These are phyloP conservation scores for Globisporangium acanthophoron DNA, from an alignment of 352 stramenopile genomes.

Conservation along the genomic window DNA sequence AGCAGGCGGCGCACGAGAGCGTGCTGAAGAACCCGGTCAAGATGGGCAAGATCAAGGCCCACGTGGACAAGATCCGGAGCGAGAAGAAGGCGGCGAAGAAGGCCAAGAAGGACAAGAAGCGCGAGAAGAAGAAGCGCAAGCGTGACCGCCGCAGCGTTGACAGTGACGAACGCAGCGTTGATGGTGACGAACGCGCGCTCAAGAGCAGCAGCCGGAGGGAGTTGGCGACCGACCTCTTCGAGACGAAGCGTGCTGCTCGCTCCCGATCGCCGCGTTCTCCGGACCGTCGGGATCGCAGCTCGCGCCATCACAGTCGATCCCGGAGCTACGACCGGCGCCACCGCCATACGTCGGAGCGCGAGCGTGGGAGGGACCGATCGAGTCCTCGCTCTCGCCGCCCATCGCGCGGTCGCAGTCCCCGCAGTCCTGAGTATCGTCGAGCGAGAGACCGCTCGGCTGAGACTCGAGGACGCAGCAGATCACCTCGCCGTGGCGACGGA, in stretches of 20 bases:
- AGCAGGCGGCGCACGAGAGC: constrained; percentile 73
- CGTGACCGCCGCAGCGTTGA: constrained; percentile 20
- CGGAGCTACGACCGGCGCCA: not conserved
- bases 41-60: constrained; percentile 81
- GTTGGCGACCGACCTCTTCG: constrained; percentile 5
- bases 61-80: constrained; percentile 72
- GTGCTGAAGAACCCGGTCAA: constrained; percentile 90
- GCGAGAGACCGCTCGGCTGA: not conserved
- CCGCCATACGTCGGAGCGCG: not conserved
- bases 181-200: not conserved
- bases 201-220: not conserved
- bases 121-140: constrained; percentile 27
- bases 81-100: constrained; percentile 74
- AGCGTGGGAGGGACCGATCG: not conserved
- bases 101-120: constrained; percentile 67
- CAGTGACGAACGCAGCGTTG: constrained; percentile 3
- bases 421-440: not conserved
- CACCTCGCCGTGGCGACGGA: not conserved
- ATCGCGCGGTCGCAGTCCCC: not conserved
- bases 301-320: not conserved
- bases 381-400: not conserved
- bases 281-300: not conserved
- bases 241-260: constrained; percentile 3
- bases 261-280: not conserved
- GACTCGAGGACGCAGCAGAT: not conserved